Percentiles rank a stretch among this genome's conserved stretches.
Evolutionary conservation across 140 eudicot species (phyloP).

Genomic region (Cichorium intybus): DNA sequence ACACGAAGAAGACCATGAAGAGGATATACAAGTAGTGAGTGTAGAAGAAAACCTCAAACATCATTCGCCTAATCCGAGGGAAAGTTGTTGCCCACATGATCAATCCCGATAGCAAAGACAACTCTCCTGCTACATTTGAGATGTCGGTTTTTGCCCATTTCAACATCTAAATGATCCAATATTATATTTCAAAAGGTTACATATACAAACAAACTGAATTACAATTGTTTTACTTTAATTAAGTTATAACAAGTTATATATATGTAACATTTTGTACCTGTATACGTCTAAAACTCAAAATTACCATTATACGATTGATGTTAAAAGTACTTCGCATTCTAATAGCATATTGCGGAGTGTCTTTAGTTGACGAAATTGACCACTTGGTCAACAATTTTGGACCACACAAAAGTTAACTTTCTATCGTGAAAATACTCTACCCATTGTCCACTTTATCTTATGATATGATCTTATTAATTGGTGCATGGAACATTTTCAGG

Average conservation of each 20-base stretch:
- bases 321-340: neutral
- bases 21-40: slow-evolving; percentile 65
- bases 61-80: slow-evolving; percentile 56
- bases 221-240: neutral
- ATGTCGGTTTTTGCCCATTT: slow-evolving; percentile 57
- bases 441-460: slow-evolving; percentile 1
- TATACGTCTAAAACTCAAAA: neutral
- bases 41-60: slow-evolving; percentile 86
- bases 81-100: slow-evolving; percentile 65
- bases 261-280: neutral
- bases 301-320: neutral
- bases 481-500: slow-evolving; percentile 12
- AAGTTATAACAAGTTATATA: neutral
- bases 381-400: slow-evolving; percentile 14
- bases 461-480: slow-evolving; percentile 14
- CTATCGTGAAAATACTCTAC: slow-evolving; percentile 16
- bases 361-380: neutral
- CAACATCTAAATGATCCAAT: slow-evolving; percentile 48
- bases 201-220: neutral
- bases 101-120: slow-evolving; percentile 58
- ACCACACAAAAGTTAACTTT: slow-evolving; percentile 17
- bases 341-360: neutral
- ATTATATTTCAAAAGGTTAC: neutral
- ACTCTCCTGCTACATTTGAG: slow-evolving; percentile 72
- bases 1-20: slow-evolving; percentile 64